A percentile compares a stretch with the other conserved stretches of the same genome.
These are phyloP conservation scores for Termitomyces sp. DNA, from an alignment of 768 basidiomycete species.

Conservation along the genomic window DNA sequence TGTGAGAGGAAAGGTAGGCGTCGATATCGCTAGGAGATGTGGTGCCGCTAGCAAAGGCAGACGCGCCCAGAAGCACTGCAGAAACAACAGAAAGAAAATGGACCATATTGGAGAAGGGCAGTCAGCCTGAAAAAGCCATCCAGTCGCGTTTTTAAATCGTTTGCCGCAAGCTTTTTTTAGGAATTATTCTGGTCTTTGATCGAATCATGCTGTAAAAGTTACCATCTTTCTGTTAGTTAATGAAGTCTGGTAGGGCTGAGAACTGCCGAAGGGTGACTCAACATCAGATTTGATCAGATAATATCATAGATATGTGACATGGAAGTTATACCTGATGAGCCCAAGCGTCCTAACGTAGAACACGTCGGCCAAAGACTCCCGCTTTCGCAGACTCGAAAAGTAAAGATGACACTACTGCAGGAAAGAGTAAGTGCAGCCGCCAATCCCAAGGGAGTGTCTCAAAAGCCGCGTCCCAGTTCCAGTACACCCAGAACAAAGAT, in stretches of 20 bases:
- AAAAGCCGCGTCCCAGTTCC: not conserved
- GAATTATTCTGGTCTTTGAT: not conserved
- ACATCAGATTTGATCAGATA: not conserved
- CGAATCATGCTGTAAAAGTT: not conserved
- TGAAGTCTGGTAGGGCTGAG: not conserved
- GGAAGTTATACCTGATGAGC: not conserved
- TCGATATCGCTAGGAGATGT: conserved; percentile 41
- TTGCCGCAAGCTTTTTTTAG: not conserved
- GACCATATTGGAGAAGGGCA: conserved; percentile 27
- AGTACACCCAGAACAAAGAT: not conserved
- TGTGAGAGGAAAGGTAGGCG: conserved; percentile 56
- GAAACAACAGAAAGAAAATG: conserved; percentile 26
- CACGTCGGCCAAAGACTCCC: not conserved
- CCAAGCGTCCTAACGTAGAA: not conserved
- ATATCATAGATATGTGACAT: not conserved
- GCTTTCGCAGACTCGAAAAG: too few relatives aligned
- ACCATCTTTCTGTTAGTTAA: not conserved
- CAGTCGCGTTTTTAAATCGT: conserved; percentile 3
- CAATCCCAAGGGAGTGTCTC: not conserved
- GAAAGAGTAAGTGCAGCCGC: too few relatives aligned
- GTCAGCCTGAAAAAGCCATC: conserved; percentile 2
- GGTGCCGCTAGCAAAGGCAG: conserved; percentile 28
- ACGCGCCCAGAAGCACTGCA: conserved; percentile 24
- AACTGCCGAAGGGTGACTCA: too few relatives aligned
- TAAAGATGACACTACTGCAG: not conserved